These are phyloP conservation scores for Pelargonium citronellum DNA, from an alignment of 441 rosid species.

Conservation along the genomic window DNA sequence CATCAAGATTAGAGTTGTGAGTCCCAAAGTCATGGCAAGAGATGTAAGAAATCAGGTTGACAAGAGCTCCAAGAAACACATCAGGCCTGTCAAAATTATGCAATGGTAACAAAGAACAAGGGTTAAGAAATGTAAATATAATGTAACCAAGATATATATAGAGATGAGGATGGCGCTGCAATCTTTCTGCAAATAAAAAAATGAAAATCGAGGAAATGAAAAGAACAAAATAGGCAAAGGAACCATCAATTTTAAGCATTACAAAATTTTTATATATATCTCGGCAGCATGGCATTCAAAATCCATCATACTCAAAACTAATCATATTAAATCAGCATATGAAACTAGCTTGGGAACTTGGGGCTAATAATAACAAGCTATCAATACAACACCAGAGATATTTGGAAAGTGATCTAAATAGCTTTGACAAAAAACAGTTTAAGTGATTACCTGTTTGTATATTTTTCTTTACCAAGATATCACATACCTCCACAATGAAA, in stretches of 20 bases:
- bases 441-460: neutral
- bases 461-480: neutral
- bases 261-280: no score
- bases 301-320: neutral
- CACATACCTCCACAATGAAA: neutral
- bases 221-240: no score
- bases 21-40: constrained; percentile 90
- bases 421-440: neutral
- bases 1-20: constrained; percentile 98
- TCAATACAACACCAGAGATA: neutral
- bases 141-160: constrained; percentile 22
- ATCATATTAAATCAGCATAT: neutral
- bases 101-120: constrained; percentile 47
- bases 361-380: neutral
- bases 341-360: neutral
- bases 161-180: neutral
- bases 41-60: constrained; percentile 83
- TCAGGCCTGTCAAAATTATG: constrained; percentile 76
- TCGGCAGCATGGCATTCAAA: no score
- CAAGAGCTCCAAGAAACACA: constrained; percentile 85
- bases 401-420: neutral
- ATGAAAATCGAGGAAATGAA: no score
- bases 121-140: constrained; percentile 35
- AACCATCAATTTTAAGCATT: no score
- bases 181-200: neutral